Percentiles rank a stretch among this genome's conserved stretches.
Conservation (phyloP, 441 rosid genomes). For the Adansonia grandidieri region DNA sequence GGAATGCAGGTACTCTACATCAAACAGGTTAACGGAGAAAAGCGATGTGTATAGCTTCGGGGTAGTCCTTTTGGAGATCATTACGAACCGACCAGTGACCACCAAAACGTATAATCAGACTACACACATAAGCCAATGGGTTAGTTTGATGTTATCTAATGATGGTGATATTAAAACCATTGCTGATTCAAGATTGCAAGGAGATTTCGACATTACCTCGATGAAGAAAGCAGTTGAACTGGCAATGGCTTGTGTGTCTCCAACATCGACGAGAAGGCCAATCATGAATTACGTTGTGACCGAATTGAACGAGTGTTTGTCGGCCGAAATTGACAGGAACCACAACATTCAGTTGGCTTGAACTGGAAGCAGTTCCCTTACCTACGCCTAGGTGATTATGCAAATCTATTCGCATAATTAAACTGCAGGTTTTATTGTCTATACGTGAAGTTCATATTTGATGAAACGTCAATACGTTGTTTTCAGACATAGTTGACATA, state of each 20-base stretch:
- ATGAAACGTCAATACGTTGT: too few species aligned
- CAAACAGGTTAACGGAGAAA: constrained; percentile 9
- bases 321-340: neutral
- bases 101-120: neutral
- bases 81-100: neutral
- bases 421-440: too few species aligned
- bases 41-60: constrained; percentile 10
- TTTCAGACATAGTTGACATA: too few species aligned
- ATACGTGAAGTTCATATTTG: too few species aligned
- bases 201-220: neutral
- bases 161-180: neutral
- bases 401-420: neutral
- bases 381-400: neutral
- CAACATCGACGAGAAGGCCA: neutral
- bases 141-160: neutral
- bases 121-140: constrained; percentile 1
- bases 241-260: constrained; percentile 3
- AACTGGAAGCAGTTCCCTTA: neutral
- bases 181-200: neutral
- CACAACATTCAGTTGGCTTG: neutral
- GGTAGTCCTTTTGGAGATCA: constrained; percentile 8
- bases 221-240: constrained; percentile 3
- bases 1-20: neutral
- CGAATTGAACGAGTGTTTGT: neutral
- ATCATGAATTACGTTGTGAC: neutral